Percentiles rank a stretch among this genome's conserved stretches.
Evolutionary conservation across 164 flowering plant genomes (phyloP).

Genomic region (Cinnamomum chago): DNA sequence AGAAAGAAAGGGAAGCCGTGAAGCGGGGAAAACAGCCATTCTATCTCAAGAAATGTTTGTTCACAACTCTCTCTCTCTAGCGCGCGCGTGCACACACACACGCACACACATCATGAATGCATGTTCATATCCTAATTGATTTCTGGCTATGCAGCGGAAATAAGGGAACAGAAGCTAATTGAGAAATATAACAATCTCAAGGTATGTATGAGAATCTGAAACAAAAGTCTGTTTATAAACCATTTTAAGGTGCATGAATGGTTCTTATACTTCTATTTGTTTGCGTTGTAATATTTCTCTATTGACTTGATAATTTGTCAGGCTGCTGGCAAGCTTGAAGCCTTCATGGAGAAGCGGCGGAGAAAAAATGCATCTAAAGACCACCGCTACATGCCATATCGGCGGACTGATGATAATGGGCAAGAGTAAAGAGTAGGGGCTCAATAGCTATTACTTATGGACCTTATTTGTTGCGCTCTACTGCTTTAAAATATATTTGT

Average conservation of each 20-base stretch:
- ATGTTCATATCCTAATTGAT: constrained; percentile 4
- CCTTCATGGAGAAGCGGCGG: constrained; percentile 69
- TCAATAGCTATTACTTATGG: background rate
- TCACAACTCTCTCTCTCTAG: constrained; percentile 16
- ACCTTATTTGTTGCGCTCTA: too few relatives aligned
- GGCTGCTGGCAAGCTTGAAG: constrained; percentile 81
- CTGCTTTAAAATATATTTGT: too few relatives aligned
- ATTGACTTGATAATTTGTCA: constrained; percentile 15
- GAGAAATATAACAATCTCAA: constrained; percentile 68
- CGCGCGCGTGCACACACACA: background rate
- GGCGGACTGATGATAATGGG: constrained; percentile 35
- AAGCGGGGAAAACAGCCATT: constrained; percentile 81
- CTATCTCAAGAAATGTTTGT: constrained; percentile 76
- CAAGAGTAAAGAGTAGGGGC: constrained; percentile 10
- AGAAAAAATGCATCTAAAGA: constrained; percentile 88
- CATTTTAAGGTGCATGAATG: background rate
- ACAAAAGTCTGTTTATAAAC: background rate
- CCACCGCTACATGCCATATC: constrained; percentile 75
- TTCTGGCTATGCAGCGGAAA: constrained; percentile 57
- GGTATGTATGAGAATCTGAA: constrained; percentile 32
- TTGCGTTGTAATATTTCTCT: background rate
- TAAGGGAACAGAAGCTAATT: constrained; percentile 54
- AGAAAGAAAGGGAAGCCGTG: constrained; percentile 85
- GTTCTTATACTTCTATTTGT: background rate
- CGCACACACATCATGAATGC: background rate